Evolutionary conservation across 768 basidiomycete species (phyloP).

Genomic region (Saitozyma podzolica): DNA sequence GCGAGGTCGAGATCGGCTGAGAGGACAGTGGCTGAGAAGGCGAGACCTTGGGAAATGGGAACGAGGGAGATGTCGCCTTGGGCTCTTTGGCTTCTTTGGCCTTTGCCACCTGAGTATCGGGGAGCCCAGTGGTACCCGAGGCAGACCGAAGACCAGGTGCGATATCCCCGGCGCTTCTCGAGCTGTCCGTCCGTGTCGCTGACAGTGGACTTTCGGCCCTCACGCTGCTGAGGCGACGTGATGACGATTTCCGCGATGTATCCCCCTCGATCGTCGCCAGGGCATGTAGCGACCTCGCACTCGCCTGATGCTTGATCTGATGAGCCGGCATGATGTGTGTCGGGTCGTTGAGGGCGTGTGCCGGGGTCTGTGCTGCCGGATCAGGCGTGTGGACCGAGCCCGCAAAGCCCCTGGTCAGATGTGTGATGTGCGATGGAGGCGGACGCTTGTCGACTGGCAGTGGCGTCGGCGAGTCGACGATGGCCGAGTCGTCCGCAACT

Average conservation of each 20-base stretch:
- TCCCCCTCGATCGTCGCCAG: constrained; percentile 5
- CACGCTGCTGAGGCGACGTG: neutral
- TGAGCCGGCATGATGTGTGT: constrained; percentile 30
- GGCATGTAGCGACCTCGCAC: constrained; percentile 12
- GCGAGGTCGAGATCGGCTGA: constrained; percentile 6
- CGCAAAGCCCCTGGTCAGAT: constrained; percentile 37
- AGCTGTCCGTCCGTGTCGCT: neutral
- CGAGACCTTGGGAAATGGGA: constrained; percentile 31
- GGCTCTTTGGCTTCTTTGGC: neutral
- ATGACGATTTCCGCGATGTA: neutral
- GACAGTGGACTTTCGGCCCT: too few species aligned
- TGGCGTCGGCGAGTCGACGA: constrained; percentile 1
- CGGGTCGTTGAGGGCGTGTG: constrained; percentile 26
- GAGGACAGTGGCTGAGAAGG: neutral
- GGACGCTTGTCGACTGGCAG: neutral
- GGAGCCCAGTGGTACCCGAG: neutral
- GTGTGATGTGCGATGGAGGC: constrained; percentile 5
- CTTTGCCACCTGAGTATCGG: neutral
- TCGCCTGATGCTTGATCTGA: constrained; percentile 24
- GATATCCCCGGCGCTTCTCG: neutral
- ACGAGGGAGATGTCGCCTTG: constrained; percentile 25
- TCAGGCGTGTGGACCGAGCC: constrained; percentile 33
- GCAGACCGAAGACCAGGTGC: neutral
- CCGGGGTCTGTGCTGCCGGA: constrained; percentile 22
- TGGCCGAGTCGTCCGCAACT: neutral